Evolutionary conservation across 805 yeast genomes (phyloP).

Genomic region (Myxozyma neotropica): DNA sequence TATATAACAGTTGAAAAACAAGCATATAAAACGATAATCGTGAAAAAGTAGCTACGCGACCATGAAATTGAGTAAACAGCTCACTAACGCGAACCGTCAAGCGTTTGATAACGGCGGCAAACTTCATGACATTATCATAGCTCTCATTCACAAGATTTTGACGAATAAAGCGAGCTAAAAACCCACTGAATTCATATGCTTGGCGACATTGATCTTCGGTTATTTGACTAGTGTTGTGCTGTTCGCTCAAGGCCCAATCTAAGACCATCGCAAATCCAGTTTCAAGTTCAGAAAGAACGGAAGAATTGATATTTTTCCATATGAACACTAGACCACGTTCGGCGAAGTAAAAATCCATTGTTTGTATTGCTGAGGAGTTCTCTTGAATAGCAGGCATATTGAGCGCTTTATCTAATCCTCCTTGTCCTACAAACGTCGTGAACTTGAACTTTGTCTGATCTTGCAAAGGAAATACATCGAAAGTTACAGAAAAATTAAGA

Average conservation of each 20-base stretch:
- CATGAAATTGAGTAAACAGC: slow-evolving; percentile 29
- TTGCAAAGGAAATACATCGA: slow-evolving; percentile 30
- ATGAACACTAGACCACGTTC: slow-evolving; percentile 1
- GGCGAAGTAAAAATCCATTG: background rate
- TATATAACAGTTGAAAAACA: slow-evolving; percentile 25
- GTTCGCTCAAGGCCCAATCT: slow-evolving; percentile 29
- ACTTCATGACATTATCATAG: slow-evolving; percentile 9
- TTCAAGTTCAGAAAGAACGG: slow-evolving; percentile 19
- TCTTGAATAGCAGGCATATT: background rate
- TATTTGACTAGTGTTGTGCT: slow-evolving; percentile 12
- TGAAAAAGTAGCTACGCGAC: slow-evolving; percentile 14
- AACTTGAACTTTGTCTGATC: slow-evolving; percentile 16
- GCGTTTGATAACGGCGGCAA: slow-evolving; percentile 18
- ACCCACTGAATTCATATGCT: slow-evolving; percentile 22
- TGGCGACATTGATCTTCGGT: slow-evolving; percentile 7
- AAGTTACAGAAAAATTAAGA: slow-evolving; percentile 29
- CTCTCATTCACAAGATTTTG: slow-evolving; percentile 4
- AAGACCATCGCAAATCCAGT: slow-evolving; percentile 4
- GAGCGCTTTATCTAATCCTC: slow-evolving; percentile 19
- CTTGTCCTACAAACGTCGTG: slow-evolving; percentile 28
- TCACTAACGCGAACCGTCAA: slow-evolving; percentile 20
- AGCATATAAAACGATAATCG: slow-evolving; percentile 25
- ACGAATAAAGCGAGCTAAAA: slow-evolving; percentile 18
- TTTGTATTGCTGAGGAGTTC: background rate
- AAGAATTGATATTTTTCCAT: slow-evolving; percentile 10